phyloP scores from a whole-genome alignment of 306 rosid species.

The Senna tora region DNA sequence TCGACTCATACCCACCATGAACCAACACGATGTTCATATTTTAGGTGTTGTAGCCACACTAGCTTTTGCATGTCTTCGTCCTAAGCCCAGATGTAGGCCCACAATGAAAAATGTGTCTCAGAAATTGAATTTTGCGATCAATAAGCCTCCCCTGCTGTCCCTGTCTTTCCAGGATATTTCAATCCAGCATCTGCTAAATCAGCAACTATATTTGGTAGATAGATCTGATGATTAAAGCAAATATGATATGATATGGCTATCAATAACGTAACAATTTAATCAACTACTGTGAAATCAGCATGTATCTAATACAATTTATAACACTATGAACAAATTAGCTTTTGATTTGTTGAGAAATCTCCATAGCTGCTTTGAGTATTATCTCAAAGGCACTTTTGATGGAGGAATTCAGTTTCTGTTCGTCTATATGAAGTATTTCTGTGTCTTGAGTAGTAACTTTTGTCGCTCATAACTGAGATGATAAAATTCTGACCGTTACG shows the following conservation, averaged over 20 bases:
- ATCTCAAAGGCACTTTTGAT: constrained; percentile 50
- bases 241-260: no score
- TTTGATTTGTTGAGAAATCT: constrained; percentile 17
- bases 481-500: no score
- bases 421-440: constrained; percentile 53
- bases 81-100: neutral
- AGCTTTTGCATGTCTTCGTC: neutral
- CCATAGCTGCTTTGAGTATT: constrained; percentile 42
- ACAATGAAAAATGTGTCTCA: neutral
- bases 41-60: neutral
- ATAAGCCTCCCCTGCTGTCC: neutral
- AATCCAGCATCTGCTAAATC: neutral
- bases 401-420: constrained; percentile 45
- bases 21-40: neutral
- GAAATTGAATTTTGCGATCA: neutral
- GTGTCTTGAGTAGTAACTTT: constrained; percentile 45
- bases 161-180: neutral
- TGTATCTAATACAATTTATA: no score
- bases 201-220: no score
- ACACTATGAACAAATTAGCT: no score
- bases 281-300: no score
- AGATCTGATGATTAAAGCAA: no score
- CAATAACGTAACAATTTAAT: no score
- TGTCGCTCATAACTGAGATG: constrained; percentile 58
- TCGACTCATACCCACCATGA: neutral